A percentile compares a stretch with the other conserved stretches of the same genome.
These are phyloP conservation scores for Colletotrichum eremochloae DNA, from an alignment of 2,329 filamentous ascomycete species.

Conservation along the genomic window DNA sequence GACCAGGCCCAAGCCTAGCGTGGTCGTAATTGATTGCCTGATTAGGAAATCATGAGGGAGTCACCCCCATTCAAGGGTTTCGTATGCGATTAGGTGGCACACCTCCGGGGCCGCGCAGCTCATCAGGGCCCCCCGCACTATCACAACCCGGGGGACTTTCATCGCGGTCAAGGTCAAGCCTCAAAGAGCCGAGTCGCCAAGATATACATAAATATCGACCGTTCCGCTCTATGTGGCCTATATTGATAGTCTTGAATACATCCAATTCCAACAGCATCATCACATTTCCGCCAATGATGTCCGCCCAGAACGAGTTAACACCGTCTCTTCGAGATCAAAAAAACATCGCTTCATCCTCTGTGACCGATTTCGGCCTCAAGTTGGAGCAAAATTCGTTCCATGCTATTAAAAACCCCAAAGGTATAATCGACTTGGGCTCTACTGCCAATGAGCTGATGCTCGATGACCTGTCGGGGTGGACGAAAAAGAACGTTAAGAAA, in stretches of 20 bases:
- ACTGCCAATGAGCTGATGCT: constrained; percentile 31
- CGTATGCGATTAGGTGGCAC: background rate
- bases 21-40: constrained; percentile 31
- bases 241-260: background rate
- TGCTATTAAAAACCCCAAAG: constrained; percentile 9
- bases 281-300: background rate
- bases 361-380: background rate
- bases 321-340: constrained; percentile 2
- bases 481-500: constrained; percentile 27
- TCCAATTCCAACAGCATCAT: background rate
- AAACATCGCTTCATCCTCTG: background rate
- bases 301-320: background rate
- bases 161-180: background rate
- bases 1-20: background rate
- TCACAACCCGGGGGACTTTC: background rate
- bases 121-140: background rate
- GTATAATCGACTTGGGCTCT: constrained; percentile 30
- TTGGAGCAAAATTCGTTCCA: constrained; percentile 8
- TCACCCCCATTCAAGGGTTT: background rate
- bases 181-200: background rate
- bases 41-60: constrained; percentile 17
- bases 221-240: background rate
- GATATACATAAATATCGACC: background rate
- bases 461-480: constrained; percentile 21
- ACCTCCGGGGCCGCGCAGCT: background rate